Percentiles rank a stretch among this genome's conserved stretches.
These are phyloP conservation scores for Jacaranda copaia DNA, from an alignment of 257 asterid genomes.

Conservation along the genomic window DNA sequence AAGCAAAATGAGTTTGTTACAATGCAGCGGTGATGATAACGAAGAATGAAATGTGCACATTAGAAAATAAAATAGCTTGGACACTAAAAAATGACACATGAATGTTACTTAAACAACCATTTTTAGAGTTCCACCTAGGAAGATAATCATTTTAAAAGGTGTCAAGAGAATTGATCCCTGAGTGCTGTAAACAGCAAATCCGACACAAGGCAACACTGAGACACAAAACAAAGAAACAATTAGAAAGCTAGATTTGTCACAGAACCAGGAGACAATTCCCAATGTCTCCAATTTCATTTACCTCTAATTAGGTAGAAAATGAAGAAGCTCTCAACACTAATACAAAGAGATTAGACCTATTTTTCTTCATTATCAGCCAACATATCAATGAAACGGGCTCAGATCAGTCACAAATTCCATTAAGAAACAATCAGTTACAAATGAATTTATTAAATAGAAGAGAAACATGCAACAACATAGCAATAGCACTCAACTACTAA, in stretches of 20 bases:
- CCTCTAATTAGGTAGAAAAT: not conserved
- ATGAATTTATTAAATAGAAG: not conserved
- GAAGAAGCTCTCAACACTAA: not conserved
- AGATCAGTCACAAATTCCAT: slow-evolving; percentile 2
- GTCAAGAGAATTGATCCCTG: not conserved
- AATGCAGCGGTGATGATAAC: not conserved
- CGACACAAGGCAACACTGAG: not conserved
- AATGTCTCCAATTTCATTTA: not conserved
- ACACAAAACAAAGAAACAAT: not conserved
- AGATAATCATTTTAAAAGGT: not conserved
- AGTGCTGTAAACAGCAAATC: not conserved
- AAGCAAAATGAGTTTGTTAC: not conserved
- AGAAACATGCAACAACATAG: slow-evolving; percentile 11
- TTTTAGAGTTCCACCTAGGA: not conserved
- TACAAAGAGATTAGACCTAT: not conserved
- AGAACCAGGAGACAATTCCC: not conserved
- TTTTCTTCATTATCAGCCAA: not conserved
- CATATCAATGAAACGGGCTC: not conserved
- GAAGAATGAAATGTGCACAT: not conserved
- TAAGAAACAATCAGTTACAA: too few species aligned
- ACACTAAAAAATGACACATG: not conserved
- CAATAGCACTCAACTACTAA: not conserved
- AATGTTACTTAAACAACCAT: not conserved
- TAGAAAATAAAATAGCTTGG: not conserved
- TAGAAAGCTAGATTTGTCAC: slow-evolving; percentile 2